A percentile compares a stretch with the other conserved stretches of the same genome.
Evolutionary conservation across 495 filamentous ascomycete genomes (phyloP).

Genomic region (Aspergillus ostianus): DNA sequence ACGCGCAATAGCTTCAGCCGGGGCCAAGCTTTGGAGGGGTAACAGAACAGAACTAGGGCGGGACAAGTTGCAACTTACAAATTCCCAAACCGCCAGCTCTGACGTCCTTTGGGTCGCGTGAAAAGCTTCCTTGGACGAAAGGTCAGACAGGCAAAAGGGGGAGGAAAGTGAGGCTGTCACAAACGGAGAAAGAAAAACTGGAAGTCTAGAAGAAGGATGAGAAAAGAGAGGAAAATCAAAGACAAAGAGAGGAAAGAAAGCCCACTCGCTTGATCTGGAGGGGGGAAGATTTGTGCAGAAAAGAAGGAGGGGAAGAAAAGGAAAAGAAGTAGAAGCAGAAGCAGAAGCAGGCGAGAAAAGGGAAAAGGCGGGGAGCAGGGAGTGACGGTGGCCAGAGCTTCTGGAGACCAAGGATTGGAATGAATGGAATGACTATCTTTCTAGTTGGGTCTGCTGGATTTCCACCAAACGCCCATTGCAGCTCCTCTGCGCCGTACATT

Average conservation of each 20-base stretch:
- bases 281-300: background rate
- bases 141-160: background rate
- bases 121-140: conserved; percentile 9
- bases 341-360: background rate
- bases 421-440: background rate
- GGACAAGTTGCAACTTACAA: conserved; percentile 4
- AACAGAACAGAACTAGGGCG: conserved; percentile 9
- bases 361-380: conserved; percentile 1
- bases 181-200: background rate
- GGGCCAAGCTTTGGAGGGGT: conserved; percentile 20
- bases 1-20: background rate
- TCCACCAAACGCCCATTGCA: background rate
- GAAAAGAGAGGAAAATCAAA: background rate
- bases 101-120: conserved; percentile 16
- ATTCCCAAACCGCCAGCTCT: background rate
- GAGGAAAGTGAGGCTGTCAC: conserved; percentile 1
- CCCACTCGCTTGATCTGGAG: background rate
- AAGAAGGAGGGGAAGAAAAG: background rate
- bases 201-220: background rate
- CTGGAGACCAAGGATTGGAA: no score
- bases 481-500: no score
- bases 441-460: background rate
- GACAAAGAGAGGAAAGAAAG: background rate
- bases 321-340: background rate
- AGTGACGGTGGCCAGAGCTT: conserved; percentile 19